These are phyloP conservation scores for Hansfordia pulvinata DNA, from an alignment of 2,329 filamentous ascomycete species.

Conservation along the genomic window DNA sequence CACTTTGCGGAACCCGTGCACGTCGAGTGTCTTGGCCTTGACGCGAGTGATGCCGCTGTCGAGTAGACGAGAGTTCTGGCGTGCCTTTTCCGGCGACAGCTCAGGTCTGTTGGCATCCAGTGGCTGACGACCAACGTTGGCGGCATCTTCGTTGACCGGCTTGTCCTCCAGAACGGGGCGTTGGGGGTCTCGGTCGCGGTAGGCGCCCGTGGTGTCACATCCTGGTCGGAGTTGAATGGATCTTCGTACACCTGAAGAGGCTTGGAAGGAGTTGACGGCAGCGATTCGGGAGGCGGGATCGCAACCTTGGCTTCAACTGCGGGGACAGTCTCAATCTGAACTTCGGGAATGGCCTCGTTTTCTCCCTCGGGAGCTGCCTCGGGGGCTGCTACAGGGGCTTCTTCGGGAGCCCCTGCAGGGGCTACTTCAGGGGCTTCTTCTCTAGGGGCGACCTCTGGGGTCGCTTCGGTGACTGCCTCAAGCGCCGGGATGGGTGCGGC, in stretches of 20 bases:
- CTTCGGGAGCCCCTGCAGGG: no score
- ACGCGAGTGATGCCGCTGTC: slow-evolving; percentile 65
- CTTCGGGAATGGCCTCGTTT: no score
- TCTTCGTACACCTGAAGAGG: slow-evolving; percentile 47
- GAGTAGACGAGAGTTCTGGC: slow-evolving; percentile 48
- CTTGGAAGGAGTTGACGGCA: slow-evolving; percentile 10
- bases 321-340: no score
- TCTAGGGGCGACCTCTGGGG: no score
- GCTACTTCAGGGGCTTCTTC: no score
- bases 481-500: no score
- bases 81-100: slow-evolving; percentile 35
- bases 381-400: no score
- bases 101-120: slow-evolving; percentile 8
- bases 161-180: slow-evolving; percentile 43
- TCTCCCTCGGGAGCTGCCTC: no score
- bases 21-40: slow-evolving; percentile 58
- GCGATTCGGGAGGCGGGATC: no score
- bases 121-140: slow-evolving; percentile 6
- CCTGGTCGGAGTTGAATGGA: slow-evolving; percentile 36
- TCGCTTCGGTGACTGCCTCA: no score
- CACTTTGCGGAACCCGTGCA: slow-evolving; percentile 67
- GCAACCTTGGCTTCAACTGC: no score
- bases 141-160: slow-evolving; percentile 42
- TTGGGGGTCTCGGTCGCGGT: slow-evolving; percentile 18
- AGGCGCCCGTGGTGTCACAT: slow-evolving; percentile 29